Base-by-base conservation (phyloP, 179 eudicot genomes). In the Camellia oleifera region DNA sequence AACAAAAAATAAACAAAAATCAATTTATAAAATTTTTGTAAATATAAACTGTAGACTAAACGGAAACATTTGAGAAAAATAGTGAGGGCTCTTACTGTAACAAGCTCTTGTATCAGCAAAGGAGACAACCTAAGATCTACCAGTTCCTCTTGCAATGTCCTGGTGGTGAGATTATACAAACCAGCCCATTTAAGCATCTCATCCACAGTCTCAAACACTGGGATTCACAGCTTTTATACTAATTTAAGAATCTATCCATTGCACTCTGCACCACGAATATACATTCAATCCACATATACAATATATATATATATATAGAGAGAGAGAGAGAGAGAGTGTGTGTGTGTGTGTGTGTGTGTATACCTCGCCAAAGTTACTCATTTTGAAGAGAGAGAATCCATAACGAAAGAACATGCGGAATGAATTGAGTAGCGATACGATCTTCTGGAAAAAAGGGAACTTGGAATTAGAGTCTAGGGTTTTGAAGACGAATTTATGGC, bases 111-210 rank as follows among this genome's bases (percentile, higher is more conserved):
- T 68, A 92, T 88, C 56, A 93, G 91, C 79, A 89, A 74, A 78
- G 97, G 87, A 72, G 98, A 91, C 82, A 95, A 83, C 65, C 89
- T 85, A 42, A 88, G 90, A 81, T 90, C 91, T 60, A 87, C 56
- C 81, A 95, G 81, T 74, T 95, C 94, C 83, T 90, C 94, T 80
- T 86, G 86, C 80, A 95, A 86, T 60, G 90, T 83, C n/a, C 88
- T 83, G 10, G 76, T 71, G 14, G 98, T 92, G 75, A 95, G 90
- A 79, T 93, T 84, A 83, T 88, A 84, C 80, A 95, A 85, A 69
- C 93, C 94, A 2, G 99, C 89, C 99, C 99, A 95, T 57, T 85
- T 83, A 44, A 95, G 97, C 99, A 93, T 95, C 57, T 86, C 94
- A 83, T 93, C 97, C 65, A 91, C 97, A 44, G 82, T 88, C 82